Evolutionary conservation across 78 protist genomes (phyloP).

Genomic region (Speleostelium caveatum): DNA sequence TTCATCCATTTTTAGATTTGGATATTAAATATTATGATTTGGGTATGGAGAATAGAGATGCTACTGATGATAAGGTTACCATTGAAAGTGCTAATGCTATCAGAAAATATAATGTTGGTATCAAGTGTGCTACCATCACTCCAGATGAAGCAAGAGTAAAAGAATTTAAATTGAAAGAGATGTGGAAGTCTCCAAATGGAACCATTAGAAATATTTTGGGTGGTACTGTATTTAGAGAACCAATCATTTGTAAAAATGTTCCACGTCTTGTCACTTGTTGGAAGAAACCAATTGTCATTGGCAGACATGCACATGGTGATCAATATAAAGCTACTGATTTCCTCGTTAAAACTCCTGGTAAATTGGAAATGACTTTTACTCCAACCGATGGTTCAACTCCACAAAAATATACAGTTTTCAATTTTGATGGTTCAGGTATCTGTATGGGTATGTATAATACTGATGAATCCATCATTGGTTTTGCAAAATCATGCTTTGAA

Average conservation of each 20-base stretch:
- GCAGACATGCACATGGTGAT: constrained; percentile 96
- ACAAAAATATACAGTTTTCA: constrained; percentile 1
- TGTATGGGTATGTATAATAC: constrained; percentile 97
- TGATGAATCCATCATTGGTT: constrained; percentile 89
- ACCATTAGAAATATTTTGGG: constrained; percentile 84
- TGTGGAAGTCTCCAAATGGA: constrained; percentile 97
- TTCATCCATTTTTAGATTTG: constrained; percentile 37
- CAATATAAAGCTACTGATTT: constrained; percentile 95
- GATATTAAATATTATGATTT: constrained; percentile 85
- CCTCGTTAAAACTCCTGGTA: constrained; percentile 71
- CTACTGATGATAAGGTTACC: constrained; percentile 89
- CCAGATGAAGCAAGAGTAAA: constrained; percentile 95
- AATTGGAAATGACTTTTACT: constrained; percentile 82
- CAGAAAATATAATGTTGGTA: constrained; percentile 88
- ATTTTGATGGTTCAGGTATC: constrained; percentile 88
- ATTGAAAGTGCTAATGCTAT: constrained; percentile 95
- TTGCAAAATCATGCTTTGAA: constrained; percentile 88
- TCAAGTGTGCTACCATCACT: constrained; percentile 98
- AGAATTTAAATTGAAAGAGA: constrained; percentile 88
- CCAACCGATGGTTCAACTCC: constrained; percentile 83
- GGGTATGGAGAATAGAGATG: constrained; percentile 87
- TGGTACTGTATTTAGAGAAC: constrained; percentile 97
- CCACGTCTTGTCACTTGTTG: constrained; percentile 94
- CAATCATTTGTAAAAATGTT: constrained; percentile 91
- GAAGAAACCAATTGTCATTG: constrained; percentile 94